A percentile compares a stretch with the other conserved stretches of the same genome.
Evolutionary conservation across 768 basidiomycete species (phyloP).

Genomic region (Cyclocybe cylindracea): DNA sequence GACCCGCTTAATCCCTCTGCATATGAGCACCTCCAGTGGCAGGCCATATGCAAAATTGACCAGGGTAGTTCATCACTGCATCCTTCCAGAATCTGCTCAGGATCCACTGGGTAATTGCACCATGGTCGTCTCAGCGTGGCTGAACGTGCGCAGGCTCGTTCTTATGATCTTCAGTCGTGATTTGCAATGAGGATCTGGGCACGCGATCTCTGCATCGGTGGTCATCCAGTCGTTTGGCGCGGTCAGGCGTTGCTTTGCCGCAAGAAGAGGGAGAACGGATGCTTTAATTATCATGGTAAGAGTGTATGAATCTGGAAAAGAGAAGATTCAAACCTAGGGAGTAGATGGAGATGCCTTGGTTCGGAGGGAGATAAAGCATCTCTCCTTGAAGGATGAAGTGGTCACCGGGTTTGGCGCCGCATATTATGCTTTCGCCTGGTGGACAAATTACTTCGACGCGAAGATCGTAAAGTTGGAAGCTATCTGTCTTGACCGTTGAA

Average conservation of each 20-base stretch:
- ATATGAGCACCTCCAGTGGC: too few relatives aligned
- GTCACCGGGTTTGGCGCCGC: slow-evolving; percentile 67
- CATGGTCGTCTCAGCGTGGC: slow-evolving; percentile 54
- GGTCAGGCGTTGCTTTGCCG: slow-evolving; percentile 63
- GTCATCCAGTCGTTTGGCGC: slow-evolving; percentile 68
- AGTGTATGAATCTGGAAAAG: background rate
- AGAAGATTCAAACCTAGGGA: slow-evolving; percentile 46
- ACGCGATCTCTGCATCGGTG: slow-evolving; percentile 63
- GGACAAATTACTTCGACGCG: slow-evolving; percentile 65
- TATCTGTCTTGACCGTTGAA: too few relatives aligned
- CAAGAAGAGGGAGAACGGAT: slow-evolving; percentile 63
- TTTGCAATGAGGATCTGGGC: slow-evolving; percentile 67
- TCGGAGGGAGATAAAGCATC: slow-evolving; percentile 59
- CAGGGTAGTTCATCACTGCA: too few relatives aligned
- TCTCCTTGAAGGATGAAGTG: slow-evolving; percentile 65
- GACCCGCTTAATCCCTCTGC: too few relatives aligned
- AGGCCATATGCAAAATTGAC: too few relatives aligned
- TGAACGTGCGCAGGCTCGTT: slow-evolving; percentile 52
- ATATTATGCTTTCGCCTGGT: slow-evolving; percentile 54
- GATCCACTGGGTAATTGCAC: slow-evolving; percentile 31
- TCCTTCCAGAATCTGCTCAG: background rate
- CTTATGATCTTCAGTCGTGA: slow-evolving; percentile 54
- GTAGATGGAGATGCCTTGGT: slow-evolving; percentile 70
- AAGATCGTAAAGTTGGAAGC: slow-evolving; percentile 64
- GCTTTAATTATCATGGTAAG: slow-evolving; percentile 31